phyloP scores from a whole-genome alignment of 768 basidiomycete species.

The Leucogyrophana mollusca region DNA sequence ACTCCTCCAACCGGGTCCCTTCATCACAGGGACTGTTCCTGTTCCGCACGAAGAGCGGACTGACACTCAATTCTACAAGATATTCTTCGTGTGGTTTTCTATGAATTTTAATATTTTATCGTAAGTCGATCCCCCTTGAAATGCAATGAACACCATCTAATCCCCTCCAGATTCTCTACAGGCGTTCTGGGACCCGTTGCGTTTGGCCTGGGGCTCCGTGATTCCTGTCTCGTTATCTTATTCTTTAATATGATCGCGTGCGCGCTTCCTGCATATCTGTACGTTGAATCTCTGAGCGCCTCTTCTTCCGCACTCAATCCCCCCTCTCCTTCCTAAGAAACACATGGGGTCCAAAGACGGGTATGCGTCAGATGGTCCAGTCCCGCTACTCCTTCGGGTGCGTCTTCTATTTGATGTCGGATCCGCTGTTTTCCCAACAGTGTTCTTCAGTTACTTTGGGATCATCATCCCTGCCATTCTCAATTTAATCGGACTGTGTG shows the following conservation, averaged over 20 bases:
- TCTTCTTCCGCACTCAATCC: conserved; percentile 24
- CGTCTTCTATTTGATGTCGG: conserved; percentile 35
- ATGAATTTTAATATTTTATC: conserved; percentile 65
- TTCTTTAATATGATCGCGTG: conserved; percentile 67
- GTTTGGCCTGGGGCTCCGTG: conserved; percentile 59
- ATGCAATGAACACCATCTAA: background rate
- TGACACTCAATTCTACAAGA: conserved; percentile 59
- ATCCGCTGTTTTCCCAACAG: background rate
- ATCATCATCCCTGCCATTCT: conserved; percentile 49
- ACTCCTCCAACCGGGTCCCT: background rate
- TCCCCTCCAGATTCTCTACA: conserved; percentile 51
- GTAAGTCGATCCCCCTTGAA: conserved; percentile 27
- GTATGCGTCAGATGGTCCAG: conserved; percentile 80
- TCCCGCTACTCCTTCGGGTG: conserved; percentile 62
- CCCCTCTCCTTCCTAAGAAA: conserved; percentile 33
- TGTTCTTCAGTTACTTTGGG: conserved; percentile 46
- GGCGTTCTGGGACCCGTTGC: conserved; percentile 66
- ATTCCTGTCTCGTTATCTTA: conserved; percentile 62
- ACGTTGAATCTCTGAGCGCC: conserved; percentile 23
- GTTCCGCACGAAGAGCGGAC: conserved; percentile 46
- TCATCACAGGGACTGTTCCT: conserved; percentile 47
- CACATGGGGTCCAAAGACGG: conserved; percentile 79
- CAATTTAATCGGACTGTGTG: conserved; percentile 59
- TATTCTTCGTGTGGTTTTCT: conserved; percentile 75
- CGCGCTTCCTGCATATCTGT: conserved; percentile 61